Evolutionary conservation across 805 yeast species (phyloP).

Genomic region (Yamadazyma sp.): DNA sequence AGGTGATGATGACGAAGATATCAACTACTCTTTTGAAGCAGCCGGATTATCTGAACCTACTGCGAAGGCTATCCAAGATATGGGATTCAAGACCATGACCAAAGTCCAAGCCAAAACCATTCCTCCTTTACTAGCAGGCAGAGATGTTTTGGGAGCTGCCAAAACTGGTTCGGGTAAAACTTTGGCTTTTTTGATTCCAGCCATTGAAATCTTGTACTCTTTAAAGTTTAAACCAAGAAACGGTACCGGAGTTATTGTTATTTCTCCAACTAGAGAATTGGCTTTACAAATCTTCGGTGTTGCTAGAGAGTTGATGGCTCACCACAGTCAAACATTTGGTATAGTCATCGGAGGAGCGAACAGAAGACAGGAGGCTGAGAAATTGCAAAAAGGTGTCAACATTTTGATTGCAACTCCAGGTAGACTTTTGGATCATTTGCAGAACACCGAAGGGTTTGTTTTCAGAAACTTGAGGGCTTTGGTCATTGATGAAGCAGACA

Average conservation of each 20-base stretch:
- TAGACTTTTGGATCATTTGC: conserved; percentile 91
- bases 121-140: conserved; percentile 94
- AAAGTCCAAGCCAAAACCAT: conserved; percentile 93
- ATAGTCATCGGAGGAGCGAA: conserved; percentile 98
- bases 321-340: conserved; percentile 91
- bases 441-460: conserved; percentile 90
- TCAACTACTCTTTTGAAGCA: conserved; percentile 35
- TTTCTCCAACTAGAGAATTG: conserved; percentile 96
- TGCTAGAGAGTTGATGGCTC: conserved; percentile 88
- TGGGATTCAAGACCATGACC: conserved; percentile 94
- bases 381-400: conserved; percentile 90
- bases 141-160: conserved; percentile 99
- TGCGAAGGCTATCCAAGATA: conserved; percentile 70
- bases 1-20: conserved; percentile 27
- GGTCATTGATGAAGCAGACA: conserved; percentile 96
- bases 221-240: conserved; percentile 95
- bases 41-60: conserved; percentile 78
- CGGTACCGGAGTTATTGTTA: conserved; percentile 95
- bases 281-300: conserved; percentile 98
- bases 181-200: conserved; percentile 91
- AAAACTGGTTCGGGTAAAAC: conserved; percentile 99
- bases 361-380: conserved; percentile 96
- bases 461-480: conserved; percentile 93
- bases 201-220: conserved; percentile 86
- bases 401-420: conserved; percentile 97